phyloP scores from a whole-genome alignment of 1,284 basidiomycete species.

The Ganoderma boninense region DNA sequence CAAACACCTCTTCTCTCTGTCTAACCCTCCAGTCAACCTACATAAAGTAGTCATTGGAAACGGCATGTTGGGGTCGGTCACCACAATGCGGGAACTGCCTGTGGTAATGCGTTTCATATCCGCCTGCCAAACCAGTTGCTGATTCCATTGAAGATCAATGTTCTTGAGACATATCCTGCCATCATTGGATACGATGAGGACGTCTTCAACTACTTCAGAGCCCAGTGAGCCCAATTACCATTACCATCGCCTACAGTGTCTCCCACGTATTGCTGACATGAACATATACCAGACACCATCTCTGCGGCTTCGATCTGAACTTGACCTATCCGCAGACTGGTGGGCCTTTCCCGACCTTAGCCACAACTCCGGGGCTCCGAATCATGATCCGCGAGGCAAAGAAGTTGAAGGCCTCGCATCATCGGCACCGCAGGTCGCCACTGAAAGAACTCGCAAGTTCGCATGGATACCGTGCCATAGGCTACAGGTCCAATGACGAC shows the following conservation, averaged over 20 bases:
- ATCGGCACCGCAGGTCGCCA: not conserved
- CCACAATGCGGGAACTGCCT: constrained; percentile 61
- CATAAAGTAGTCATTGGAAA: constrained; percentile 74
- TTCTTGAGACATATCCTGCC: constrained; percentile 75
- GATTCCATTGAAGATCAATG: constrained; percentile 47
- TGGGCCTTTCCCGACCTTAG: constrained; percentile 51
- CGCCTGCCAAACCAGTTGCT: not conserved
- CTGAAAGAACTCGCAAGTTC: constrained; percentile 13
- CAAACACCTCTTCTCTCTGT: constrained; percentile 66
- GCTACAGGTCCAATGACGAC: constrained; percentile 18
- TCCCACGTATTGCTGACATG: not conserved
- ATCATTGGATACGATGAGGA: constrained; percentile 71
- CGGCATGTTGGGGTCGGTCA: constrained; percentile 60
- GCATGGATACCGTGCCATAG: constrained; percentile 10
- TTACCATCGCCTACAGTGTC: not conserved
- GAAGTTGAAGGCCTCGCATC: constrained; percentile 12
- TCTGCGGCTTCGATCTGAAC: constrained; percentile 65
- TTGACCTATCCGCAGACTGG: constrained; percentile 71
- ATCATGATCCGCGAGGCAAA: constrained; percentile 19
- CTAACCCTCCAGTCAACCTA: constrained; percentile 69
- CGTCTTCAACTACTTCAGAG: constrained; percentile 70
- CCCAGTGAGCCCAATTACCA: constrained; percentile 60
- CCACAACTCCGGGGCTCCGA: constrained; percentile 16
- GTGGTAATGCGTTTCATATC: constrained; percentile 42
- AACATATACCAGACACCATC: constrained; percentile 19